phyloP scores from a whole-genome alignment of 805 yeast species.

The Suhomyces sp. region DNA sequence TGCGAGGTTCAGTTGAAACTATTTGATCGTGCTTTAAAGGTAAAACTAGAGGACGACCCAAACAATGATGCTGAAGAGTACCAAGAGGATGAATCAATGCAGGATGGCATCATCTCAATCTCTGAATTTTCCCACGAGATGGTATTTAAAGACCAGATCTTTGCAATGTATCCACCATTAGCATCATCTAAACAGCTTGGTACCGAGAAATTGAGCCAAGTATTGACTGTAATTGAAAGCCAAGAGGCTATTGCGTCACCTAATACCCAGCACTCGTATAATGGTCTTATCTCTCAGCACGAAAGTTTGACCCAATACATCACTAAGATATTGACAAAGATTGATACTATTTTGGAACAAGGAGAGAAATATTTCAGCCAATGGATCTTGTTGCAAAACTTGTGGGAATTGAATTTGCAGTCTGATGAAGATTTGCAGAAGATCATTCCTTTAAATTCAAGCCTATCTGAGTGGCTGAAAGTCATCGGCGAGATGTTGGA shows the following conservation, averaged over 20 bases:
- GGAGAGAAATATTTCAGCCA: conserved; percentile 38
- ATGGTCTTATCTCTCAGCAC: neutral
- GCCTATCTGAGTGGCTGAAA: conserved; percentile 46
- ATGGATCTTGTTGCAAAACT: conserved; percentile 56
- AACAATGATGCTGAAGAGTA: neutral
- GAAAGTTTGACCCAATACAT: neutral
- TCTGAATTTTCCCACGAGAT: conserved; percentile 27
- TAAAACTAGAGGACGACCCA: neutral
- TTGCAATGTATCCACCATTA: conserved; percentile 41
- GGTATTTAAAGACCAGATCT: conserved; percentile 31
- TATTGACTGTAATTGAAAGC: conserved; percentile 16
- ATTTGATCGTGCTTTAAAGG: neutral
- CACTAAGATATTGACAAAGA: conserved; percentile 7
- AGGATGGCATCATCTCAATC: neutral
- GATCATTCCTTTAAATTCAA: conserved; percentile 16
- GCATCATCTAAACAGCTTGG: conserved; percentile 31
- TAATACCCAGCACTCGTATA: neutral
- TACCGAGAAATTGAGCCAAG: conserved; percentile 16
- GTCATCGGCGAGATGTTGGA: conserved; percentile 42
- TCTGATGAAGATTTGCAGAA: conserved; percentile 35
- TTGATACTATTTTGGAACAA: conserved; percentile 29
- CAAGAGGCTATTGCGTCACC: conserved; percentile 10
- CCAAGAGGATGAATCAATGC: neutral
- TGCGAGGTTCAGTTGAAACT: conserved; percentile 14
- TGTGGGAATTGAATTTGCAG: conserved; percentile 53